Conservation (phyloP, 495 filamentous ascomycete species). For the Hypoxylon lienhwacheense region DNA sequence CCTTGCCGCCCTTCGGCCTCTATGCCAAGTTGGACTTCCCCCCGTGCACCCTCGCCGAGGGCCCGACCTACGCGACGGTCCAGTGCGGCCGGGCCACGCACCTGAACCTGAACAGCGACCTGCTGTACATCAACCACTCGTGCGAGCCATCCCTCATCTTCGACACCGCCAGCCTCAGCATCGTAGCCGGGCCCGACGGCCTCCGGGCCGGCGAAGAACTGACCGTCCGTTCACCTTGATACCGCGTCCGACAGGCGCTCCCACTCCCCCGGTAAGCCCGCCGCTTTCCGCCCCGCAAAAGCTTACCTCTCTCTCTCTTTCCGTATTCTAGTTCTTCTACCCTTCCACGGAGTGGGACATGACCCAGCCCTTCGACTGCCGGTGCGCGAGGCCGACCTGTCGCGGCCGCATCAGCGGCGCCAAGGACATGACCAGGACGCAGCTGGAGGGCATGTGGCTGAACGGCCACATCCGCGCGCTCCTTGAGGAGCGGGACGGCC, state of each 20-base stretch:
- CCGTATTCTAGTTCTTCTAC: slow-evolving; percentile 81
- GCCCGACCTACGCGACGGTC: slow-evolving; percentile 69
- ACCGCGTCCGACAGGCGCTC: no score
- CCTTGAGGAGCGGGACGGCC: slow-evolving; percentile 42
- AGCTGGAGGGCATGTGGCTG: slow-evolving; percentile 54
- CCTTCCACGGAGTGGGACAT: slow-evolving; percentile 76
- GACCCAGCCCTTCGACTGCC: slow-evolving; percentile 71
- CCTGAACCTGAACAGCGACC: slow-evolving; percentile 73
- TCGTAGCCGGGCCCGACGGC: slow-evolving; percentile 61
- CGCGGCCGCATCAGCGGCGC: slow-evolving; percentile 58
- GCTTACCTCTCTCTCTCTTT: slow-evolving; percentile 23
- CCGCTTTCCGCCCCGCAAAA: slow-evolving; percentile 13
- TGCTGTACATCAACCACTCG: slow-evolving; percentile 76
- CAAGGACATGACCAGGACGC: slow-evolving; percentile 49
- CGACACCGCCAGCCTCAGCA: slow-evolving; percentile 64
- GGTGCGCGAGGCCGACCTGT: slow-evolving; percentile 57
- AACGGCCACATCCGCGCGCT: slow-evolving; percentile 59
- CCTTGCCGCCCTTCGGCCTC: slow-evolving; percentile 62
- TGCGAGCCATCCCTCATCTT: slow-evolving; percentile 70
- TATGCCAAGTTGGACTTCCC: slow-evolving; percentile 58
- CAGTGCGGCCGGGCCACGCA: slow-evolving; percentile 64
- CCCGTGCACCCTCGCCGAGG: slow-evolving; percentile 55
- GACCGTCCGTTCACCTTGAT: slow-evolving; percentile 48
- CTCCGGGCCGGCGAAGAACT: slow-evolving; percentile 63
- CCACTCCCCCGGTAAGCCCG: slow-evolving; percentile 15